phyloP scores from a whole-genome alignment of 345 rosid genomes.

The Syzygium aqueum region DNA sequence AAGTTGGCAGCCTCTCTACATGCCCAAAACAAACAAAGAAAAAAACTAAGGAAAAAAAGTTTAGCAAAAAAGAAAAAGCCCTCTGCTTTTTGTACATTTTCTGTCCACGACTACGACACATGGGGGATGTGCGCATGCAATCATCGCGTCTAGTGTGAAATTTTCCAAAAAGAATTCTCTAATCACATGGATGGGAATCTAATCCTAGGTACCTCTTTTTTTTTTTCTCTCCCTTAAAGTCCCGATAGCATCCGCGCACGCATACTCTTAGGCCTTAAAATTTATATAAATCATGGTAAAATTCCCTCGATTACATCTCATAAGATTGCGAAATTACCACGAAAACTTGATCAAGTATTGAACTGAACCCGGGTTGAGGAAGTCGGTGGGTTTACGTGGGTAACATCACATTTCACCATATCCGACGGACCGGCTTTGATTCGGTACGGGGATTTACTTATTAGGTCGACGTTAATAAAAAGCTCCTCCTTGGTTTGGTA shows the following conservation, averaged over 20 bases:
- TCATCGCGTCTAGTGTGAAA: not conserved
- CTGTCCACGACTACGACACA: not conserved
- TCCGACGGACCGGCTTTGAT: not conserved
- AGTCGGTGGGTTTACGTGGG: not conserved
- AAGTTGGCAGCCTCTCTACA: too few species aligned
- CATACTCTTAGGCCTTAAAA: not conserved
- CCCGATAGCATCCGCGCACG: not conserved
- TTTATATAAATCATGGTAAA: not conserved
- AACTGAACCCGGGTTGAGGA: fast-evolving
- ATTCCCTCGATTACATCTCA: not conserved
- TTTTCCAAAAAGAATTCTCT: not conserved
- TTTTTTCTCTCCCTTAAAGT: not conserved
- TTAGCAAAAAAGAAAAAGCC: not conserved
- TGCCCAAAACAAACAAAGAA: too few species aligned
- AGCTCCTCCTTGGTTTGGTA: not conserved
- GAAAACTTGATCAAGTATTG: not conserved
- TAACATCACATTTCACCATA: not conserved
- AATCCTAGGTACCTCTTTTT: not conserved
- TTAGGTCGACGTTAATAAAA: not conserved
- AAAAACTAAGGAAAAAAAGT: too few species aligned
- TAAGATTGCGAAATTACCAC: not conserved
- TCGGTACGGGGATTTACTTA: not conserved
- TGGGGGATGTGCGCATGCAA: slow-evolving; percentile 1
- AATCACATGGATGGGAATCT: not conserved
- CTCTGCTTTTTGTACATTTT: not conserved